Percentiles rank a stretch among this genome's conserved stretches.
These are phyloP conservation scores for Wallacemonas sp. DNA, from an alignment of 208 protist genomes.

Conservation along the genomic window DNA sequence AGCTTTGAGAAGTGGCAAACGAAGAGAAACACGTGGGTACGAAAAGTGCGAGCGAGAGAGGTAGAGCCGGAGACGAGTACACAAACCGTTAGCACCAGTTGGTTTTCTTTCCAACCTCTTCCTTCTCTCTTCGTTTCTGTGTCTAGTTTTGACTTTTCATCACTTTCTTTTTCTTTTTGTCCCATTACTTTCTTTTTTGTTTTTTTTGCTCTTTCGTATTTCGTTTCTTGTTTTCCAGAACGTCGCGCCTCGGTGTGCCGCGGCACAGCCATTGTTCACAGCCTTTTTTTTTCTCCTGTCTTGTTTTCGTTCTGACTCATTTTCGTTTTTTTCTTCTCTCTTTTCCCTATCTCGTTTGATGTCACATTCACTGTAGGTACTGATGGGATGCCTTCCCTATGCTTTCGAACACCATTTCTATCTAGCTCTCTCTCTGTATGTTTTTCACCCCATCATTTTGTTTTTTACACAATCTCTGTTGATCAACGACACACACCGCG, in stretches of 20 bases:
- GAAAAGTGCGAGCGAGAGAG: too few species aligned
- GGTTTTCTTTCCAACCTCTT: not conserved
- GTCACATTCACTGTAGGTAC: too few species aligned
- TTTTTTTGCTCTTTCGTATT: too few species aligned
- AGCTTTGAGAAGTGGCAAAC: too few species aligned
- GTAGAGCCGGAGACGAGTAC: too few species aligned
- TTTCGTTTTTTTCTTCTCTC: not conserved
- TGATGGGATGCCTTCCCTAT: not conserved
- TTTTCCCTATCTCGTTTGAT: not conserved
- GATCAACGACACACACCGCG: too few species aligned
- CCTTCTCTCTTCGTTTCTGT: not conserved
- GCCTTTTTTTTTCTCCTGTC: not conserved
- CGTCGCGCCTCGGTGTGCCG: not conserved
- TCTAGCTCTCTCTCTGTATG: too few species aligned
- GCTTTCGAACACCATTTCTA: not conserved
- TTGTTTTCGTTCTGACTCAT: slow-evolving; percentile 11
- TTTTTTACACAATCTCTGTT: not conserved
- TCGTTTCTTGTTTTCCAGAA: not conserved
- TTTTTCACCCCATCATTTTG: not conserved
- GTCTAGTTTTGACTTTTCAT: slow-evolving; percentile 10
- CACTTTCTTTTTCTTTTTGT: not conserved
- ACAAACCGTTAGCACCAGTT: too few species aligned
- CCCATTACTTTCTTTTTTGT: not conserved
- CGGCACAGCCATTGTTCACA: not conserved
- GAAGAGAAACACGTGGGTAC: too few species aligned